Conservation (phyloP, 495 filamentous ascomycete genomes). For the Choiromyces venosus region DNA sequence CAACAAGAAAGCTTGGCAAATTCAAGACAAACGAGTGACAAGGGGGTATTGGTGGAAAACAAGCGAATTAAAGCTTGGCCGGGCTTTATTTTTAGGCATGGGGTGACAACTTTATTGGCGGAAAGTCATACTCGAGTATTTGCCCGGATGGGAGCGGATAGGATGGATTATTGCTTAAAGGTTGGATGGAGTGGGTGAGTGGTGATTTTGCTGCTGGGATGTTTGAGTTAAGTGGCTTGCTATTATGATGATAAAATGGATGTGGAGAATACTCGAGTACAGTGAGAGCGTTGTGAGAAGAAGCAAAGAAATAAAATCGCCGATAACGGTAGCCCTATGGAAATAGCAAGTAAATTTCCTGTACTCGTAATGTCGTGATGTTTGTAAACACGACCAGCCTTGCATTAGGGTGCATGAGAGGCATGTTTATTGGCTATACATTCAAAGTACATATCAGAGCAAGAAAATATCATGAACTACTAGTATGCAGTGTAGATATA, state of each 20-base stretch:
- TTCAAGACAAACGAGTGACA: neutral
- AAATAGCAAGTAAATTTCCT: neutral
- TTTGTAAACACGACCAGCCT: no score
- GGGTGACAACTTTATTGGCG: neutral
- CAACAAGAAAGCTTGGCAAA: neutral
- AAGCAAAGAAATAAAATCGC: no score
- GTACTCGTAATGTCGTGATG: no score
- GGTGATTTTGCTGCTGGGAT: neutral
- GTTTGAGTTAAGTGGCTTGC: neutral
- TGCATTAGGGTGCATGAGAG: no score
- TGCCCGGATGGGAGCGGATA: neutral
- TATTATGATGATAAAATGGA: neutral
- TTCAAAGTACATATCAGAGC: no score
- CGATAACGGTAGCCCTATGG: neutral
- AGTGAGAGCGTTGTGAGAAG: neutral
- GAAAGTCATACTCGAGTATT: neutral
- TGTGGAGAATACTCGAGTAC: no score
- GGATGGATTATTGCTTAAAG: neutral
- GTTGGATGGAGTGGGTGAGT: neutral
- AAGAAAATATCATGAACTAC: no score
- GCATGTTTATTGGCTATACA: no score
- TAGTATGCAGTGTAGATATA: no score
- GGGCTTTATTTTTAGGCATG: neutral
- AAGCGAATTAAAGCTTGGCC: neutral
- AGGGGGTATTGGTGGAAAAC: neutral